Evolutionary conservation across 305 asterid genomes (phyloP).

Genomic region (Solanum chacoense): DNA sequence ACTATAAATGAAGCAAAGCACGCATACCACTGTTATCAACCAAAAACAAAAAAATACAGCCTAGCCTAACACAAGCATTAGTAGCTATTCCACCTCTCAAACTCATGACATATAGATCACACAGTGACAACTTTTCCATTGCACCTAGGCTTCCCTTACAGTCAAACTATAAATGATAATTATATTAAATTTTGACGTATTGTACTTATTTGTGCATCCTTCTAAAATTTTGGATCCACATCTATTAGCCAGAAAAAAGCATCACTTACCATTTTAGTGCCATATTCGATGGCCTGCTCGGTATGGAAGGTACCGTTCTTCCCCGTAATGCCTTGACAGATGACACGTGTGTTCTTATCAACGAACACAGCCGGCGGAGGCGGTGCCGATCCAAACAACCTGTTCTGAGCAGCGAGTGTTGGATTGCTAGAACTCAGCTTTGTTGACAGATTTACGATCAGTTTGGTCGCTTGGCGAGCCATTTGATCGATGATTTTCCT

Average conservation of each 20-base stretch:
- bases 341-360: constrained; percentile 90
- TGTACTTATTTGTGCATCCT: background rate
- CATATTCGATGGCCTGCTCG: constrained; percentile 92
- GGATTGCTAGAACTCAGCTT: constrained; percentile 19
- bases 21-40: background rate
- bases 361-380: constrained; percentile 88
- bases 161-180: background rate
- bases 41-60: background rate
- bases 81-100: background rate
- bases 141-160: too few species aligned
- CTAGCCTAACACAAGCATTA: background rate
- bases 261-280: constrained; percentile 67
- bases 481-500: constrained; percentile 17
- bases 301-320: constrained; percentile 92
- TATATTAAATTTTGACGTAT: background rate
- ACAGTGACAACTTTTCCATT: background rate
- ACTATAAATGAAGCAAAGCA: background rate
- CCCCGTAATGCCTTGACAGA: constrained; percentile 95
- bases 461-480: constrained; percentile 58
- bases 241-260: background rate
- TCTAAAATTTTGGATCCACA: background rate
- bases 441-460: constrained; percentile 45
- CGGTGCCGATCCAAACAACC: constrained; percentile 71
- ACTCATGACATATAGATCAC: background rate
- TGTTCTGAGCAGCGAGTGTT: constrained; percentile 28